Base-by-base conservation (phyloP, 2,329 filamentous ascomycete genomes). In the Xylaria sp. region DNA sequence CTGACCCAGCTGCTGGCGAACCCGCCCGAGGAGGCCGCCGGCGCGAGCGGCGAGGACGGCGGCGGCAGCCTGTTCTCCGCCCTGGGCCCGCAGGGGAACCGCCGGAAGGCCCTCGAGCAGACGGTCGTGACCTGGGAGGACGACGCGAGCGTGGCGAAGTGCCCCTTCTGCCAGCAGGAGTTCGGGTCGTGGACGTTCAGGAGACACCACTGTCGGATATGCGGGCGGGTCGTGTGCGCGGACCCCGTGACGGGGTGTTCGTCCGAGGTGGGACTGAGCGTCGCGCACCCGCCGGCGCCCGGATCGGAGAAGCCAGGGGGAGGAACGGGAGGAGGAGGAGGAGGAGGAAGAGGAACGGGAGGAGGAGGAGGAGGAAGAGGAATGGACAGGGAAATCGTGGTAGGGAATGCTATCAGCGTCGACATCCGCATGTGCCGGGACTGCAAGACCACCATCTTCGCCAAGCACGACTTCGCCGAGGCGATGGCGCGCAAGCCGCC, bases 91-190 rank as follows among this genome's bases (percentile, higher is more conserved):
- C 87, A 89, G 59, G 91, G 86, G 67, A 91, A 88, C 59, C 84
- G 88, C 45, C 83, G 91, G 45, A 94, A 96, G 69, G 69, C 83
- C 13, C 76, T 97, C 4, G 94, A 99, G 69, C 94, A 99, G 69
- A 92, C 90, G 0, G 84, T 99, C 7, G 92, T 99, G 16, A 89
- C 88, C 0, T 99, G 94, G 94, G 90, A 99, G 71, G 92, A 97
- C 48, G 94, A 99, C 71, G 81, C 87, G 0, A 84, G 79, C 26
- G 92, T 99, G 5, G 59, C 79, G 1, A 86, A 87, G 60, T 99
- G 94, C 68, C 94, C 94, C 0, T 96, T 96, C 67, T 99, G 94
- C 66, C 90, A 96, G 68, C 94, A 99, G 66, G 91, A 96, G 52
- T 99, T 99, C 71, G 89, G 91, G 1, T 89, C 87, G 13, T 97